These are phyloP conservation scores for Bryoglossum gracile DNA, from an alignment of 495 filamentous ascomycete species.

Conservation along the genomic window DNA sequence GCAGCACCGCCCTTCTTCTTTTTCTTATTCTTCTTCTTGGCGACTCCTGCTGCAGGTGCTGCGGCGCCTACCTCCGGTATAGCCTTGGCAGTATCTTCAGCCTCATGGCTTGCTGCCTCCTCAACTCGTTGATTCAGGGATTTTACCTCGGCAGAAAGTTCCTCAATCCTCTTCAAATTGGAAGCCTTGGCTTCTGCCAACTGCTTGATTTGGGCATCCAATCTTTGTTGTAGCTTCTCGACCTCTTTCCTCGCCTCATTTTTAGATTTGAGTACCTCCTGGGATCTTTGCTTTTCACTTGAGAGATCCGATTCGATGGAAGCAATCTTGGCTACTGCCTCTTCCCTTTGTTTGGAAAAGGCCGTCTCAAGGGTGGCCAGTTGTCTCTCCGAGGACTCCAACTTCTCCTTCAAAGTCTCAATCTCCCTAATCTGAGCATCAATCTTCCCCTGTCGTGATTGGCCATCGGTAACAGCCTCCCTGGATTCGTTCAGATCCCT, in stretches of 20 bases:
- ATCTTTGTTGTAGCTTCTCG: slow-evolving; percentile 9
- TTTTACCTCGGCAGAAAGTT: slow-evolving; percentile 23
- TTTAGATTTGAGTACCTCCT: slow-evolving; percentile 22
- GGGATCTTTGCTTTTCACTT: slow-evolving; percentile 14
- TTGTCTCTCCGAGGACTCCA: slow-evolving; percentile 37
- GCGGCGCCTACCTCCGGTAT: slow-evolving; percentile 5
- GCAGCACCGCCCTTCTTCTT: slow-evolving; percentile 71
- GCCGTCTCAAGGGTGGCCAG: slow-evolving; percentile 26
- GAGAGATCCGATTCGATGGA: slow-evolving; percentile 11
- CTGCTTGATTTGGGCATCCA: slow-evolving; percentile 18
- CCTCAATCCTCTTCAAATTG: slow-evolving; percentile 29
- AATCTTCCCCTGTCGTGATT: slow-evolving; percentile 12
- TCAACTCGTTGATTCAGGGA: slow-evolving; percentile 15
- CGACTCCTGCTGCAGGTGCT: slow-evolving; percentile 25
- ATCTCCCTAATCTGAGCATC: slow-evolving; percentile 21
- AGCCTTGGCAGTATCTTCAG: slow-evolving; percentile 1
- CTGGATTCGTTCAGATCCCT: slow-evolving; percentile 47
- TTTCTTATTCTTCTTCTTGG: slow-evolving; percentile 80
- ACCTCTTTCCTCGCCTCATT: slow-evolving; percentile 13
- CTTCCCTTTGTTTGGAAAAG: slow-evolving; percentile 16
- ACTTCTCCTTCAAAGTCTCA: slow-evolving; percentile 31
- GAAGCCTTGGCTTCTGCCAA: slow-evolving; percentile 9
- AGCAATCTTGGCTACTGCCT: slow-evolving; percentile 11
- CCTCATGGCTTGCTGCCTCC: slow-evolving; percentile 19
- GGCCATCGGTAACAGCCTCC: slow-evolving; percentile 38